These are phyloP conservation scores for Oryza nivara DNA, from an alignment of 176 grass and related monocot species.

Conservation along the genomic window DNA sequence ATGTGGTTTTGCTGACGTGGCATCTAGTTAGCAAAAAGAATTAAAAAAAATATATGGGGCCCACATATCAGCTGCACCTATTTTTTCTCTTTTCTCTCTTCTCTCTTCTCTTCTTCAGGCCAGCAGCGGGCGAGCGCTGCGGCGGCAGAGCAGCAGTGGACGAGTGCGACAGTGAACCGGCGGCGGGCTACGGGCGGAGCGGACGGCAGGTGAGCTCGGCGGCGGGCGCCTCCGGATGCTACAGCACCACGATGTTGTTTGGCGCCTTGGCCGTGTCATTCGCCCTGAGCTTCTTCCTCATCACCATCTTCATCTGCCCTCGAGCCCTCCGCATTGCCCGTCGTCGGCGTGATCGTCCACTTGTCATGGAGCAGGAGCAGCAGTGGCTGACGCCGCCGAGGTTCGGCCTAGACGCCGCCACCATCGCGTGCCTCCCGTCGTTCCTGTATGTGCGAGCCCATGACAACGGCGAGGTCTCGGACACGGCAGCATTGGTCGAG, in stretches of 20 bases:
- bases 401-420: constrained; percentile 54
- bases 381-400: constrained; percentile 19
- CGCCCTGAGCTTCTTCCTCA: constrained; percentile 46
- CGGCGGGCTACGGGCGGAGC: too few species aligned
- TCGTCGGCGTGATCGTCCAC: not conserved
- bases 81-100: too few species aligned
- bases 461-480: not conserved
- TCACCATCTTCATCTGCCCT: constrained; percentile 46
- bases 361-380: not conserved
- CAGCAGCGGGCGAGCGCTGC: too few species aligned
- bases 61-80: too few species aligned
- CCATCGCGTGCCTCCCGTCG: constrained; percentile 63
- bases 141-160: too few species aligned
- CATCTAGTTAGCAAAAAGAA: too few species aligned
- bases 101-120: too few species aligned
- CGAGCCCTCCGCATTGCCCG: constrained; percentile 32
- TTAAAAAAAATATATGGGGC: too few species aligned
- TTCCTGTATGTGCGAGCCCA: constrained; percentile 37
- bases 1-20: too few species aligned
- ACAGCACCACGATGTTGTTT: constrained; percentile 40
- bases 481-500: constrained; percentile 27
- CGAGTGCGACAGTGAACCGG: too few species aligned
- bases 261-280: constrained; percentile 46
- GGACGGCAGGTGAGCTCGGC: not conserved
- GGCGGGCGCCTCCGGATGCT: constrained; percentile 19